These are phyloP conservation scores for Beverwykella pulmonaria DNA, from an alignment of 495 filamentous ascomycete genomes.

Conservation along the genomic window DNA sequence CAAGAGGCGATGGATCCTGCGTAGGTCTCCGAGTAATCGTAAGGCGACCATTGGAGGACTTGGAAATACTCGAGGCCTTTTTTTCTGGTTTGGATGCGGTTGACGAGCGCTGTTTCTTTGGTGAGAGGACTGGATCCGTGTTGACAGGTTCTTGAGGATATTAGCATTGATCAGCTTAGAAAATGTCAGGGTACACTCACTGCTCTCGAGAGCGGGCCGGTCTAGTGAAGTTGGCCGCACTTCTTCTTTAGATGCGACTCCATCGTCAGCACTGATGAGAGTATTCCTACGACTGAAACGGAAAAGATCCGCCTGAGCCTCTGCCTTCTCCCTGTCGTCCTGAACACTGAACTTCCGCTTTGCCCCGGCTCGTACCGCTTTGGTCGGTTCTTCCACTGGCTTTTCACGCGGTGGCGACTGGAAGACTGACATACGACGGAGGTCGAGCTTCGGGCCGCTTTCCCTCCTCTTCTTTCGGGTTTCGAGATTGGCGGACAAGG, in stretches of 20 bases:
- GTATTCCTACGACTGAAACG: slow-evolving; percentile 49
- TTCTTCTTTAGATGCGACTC: neutral
- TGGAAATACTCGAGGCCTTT: slow-evolving; percentile 28
- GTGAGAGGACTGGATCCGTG: slow-evolving; percentile 42
- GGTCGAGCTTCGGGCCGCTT: slow-evolving; percentile 43
- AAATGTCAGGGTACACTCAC: slow-evolving; percentile 23
- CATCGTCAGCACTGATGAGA: slow-evolving; percentile 2
- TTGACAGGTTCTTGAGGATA: slow-evolving; percentile 42
- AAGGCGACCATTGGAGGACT: slow-evolving; percentile 17
- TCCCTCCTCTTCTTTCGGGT: slow-evolving; percentile 56
- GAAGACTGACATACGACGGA: slow-evolving; percentile 37
- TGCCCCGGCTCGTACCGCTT: slow-evolving; percentile 50
- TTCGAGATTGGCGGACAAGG: slow-evolving; percentile 54
- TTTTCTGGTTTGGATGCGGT: slow-evolving; percentile 31
- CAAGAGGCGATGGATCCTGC: slow-evolving; percentile 18
- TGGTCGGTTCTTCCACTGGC: slow-evolving; percentile 21
- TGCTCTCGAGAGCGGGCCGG: slow-evolving; percentile 42
- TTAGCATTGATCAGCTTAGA: slow-evolving; percentile 18
- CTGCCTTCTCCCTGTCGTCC: slow-evolving; percentile 53
- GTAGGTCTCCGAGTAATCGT: slow-evolving; percentile 14
- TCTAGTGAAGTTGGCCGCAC: slow-evolving; percentile 8
- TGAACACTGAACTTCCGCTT: slow-evolving; percentile 65
- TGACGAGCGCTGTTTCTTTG: slow-evolving; percentile 40
- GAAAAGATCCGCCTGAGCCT: slow-evolving; percentile 51
- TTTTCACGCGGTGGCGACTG: slow-evolving; percentile 34